Evolutionary conservation across 2,329 filamentous ascomycete genomes (phyloP).

Genomic region (Fusarium humuli): DNA sequence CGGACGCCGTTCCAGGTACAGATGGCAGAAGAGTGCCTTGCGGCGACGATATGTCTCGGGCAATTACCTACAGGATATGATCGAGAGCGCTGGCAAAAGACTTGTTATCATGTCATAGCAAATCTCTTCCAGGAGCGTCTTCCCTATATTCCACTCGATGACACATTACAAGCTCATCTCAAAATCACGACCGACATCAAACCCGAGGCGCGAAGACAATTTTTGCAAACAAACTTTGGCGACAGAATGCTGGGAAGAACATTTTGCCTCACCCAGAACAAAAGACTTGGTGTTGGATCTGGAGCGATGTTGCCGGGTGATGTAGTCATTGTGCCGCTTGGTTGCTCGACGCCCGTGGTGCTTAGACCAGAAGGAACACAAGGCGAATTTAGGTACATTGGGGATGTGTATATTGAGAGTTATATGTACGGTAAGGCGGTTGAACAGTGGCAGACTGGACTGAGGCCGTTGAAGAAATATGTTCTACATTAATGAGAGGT

Average conservation of each 20-base stretch:
- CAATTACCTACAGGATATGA: slow-evolving; percentile 14
- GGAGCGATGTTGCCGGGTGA: slow-evolving; percentile 29
- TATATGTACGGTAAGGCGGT: slow-evolving; percentile 26
- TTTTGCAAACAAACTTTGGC: slow-evolving; percentile 13
- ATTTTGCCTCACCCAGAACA: slow-evolving; percentile 19
- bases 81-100: slow-evolving; percentile 4
- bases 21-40: slow-evolving; percentile 17
- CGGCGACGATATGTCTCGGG: slow-evolving; percentile 24
- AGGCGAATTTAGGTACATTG: slow-evolving; percentile 21
- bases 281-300: slow-evolving; percentile 15
- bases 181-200: neutral
- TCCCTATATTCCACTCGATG: slow-evolving; percentile 8
- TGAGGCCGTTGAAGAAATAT: slow-evolving; percentile 15
- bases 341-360: slow-evolving; percentile 26
- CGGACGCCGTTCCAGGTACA: neutral
- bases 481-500: slow-evolving; percentile 5
- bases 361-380: slow-evolving; percentile 16
- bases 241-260: slow-evolving; percentile 26
- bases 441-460: slow-evolving; percentile 14
- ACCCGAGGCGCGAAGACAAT: slow-evolving; percentile 8
- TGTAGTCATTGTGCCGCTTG: slow-evolving; percentile 17
- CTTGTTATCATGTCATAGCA: slow-evolving; percentile 11
- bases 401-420: slow-evolving; percentile 25
- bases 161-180: neutral
- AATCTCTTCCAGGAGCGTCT: slow-evolving; percentile 23